Base-by-base conservation (phyloP, 768 basidiomycete species). In the Cytidiella melzeri region DNA sequence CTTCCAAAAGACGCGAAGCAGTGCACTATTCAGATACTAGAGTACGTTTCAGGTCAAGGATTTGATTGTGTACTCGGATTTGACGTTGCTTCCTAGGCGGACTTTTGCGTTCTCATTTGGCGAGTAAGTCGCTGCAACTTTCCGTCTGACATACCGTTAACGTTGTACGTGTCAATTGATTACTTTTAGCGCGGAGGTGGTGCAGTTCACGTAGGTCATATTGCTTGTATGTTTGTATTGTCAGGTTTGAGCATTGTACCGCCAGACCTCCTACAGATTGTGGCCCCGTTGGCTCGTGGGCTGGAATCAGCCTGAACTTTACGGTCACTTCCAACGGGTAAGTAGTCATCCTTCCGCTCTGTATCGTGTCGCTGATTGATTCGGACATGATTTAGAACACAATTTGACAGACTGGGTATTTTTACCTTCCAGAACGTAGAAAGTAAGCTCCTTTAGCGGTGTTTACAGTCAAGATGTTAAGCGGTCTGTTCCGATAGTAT, bases 361-460 rank as follows among this genome's bases (percentile, higher is more conserved):
- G n/a, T n/a, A n/a, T n/a, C n/a, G n/a, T n/a, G n/a, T n/a, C n/a
- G n/a, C 41, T 43, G 25, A 47, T 12, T n/a, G 7, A 27, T 5
- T 44, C 34, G 5, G 12, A 27, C 38, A 51, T 50, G n/a, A n/a
- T n/a, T n/a, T n/a, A n/a, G n/a, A n/a, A 57, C 56, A 10, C 84
- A 87, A 60, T 87, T 77, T 49, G 84, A 86, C 59, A 74, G 85
- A 12, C 70, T 87, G 5, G 84, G 77, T 1, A 75, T 81, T 13
- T 84, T 91, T 56, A 84, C 83, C 4, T 83, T 88, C 60, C 80
- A 86, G 26, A 81, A 87, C 57, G 84, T 85, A 5, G 87, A 89
- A 63, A 86, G 83, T 85, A 57, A 52, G 79, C 60, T 26, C 15
- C 15, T n/a, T n/a, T n/a, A n/a, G n/a, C n/a, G n/a, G n/a, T n/a